Evolutionary conservation across 2,329 filamentous ascomycete species (phyloP).

Genomic region (Ascochyta pisi): DNA sequence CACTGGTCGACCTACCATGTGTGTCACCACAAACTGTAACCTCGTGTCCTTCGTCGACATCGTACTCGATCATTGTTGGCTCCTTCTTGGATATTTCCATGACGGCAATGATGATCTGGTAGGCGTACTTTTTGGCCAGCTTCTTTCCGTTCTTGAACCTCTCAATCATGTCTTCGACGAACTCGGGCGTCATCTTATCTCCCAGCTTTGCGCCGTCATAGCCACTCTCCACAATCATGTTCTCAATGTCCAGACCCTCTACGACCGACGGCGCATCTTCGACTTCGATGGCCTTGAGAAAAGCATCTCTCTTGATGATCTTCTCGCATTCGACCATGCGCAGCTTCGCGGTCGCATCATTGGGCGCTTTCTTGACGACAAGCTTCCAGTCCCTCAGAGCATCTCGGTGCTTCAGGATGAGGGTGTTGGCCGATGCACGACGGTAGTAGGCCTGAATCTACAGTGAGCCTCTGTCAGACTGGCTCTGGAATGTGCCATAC

Average conservation of each 20-base stretch:
- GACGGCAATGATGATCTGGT: constrained; percentile 90
- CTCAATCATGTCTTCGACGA: constrained; percentile 96
- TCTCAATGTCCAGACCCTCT: constrained; percentile 85
- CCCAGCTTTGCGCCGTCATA: constrained; percentile 86
- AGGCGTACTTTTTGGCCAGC: constrained; percentile 94
- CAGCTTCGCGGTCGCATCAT: constrained; percentile 87
- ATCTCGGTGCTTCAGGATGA: constrained; percentile 86
- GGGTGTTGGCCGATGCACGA: constrained; percentile 87
- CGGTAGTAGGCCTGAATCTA: constrained; percentile 82
- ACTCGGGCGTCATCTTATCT: constrained; percentile 91
- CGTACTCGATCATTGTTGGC: constrained; percentile 94
- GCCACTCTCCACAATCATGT: constrained; percentile 78
- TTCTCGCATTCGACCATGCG: constrained; percentile 95
- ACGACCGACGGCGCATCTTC: constrained; percentile 91
- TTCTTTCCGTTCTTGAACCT: constrained; percentile 90
- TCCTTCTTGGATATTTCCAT: constrained; percentile 91
- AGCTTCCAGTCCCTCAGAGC: constrained; percentile 91
- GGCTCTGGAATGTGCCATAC: constrained; percentile 53
- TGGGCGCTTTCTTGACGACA: constrained; percentile 84
- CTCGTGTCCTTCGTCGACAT: constrained; percentile 76
- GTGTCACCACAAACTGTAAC: constrained; percentile 98
- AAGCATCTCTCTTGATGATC: constrained; percentile 88
- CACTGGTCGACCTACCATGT: constrained; percentile 68
- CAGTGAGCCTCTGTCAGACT: constrained; percentile 10
- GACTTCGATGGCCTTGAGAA: constrained; percentile 93